These are phyloP conservation scores for Termitomyces sp. DNA, from an alignment of 768 basidiomycete genomes.

Conservation along the genomic window DNA sequence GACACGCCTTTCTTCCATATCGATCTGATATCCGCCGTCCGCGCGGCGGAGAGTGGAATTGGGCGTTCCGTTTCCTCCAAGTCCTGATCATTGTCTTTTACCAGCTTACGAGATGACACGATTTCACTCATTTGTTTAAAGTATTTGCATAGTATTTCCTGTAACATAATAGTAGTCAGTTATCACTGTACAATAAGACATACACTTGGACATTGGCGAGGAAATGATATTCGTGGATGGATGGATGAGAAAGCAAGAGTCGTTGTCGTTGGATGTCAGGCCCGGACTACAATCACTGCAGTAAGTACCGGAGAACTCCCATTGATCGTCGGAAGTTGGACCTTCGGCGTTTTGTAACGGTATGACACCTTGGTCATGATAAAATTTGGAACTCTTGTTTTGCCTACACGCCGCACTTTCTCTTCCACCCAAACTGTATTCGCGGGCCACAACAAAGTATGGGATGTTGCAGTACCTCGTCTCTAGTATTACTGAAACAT, in stretches of 20 bases:
- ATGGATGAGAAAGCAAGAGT: too few relatives aligned
- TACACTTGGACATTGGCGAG: not conserved
- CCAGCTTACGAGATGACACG: not conserved
- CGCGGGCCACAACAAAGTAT: conserved; percentile 43
- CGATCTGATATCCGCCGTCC: conserved; percentile 71
- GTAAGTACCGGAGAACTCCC: too few relatives aligned
- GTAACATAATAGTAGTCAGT: conserved; percentile 12
- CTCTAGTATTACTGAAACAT: not conserved
- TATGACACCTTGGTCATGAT: conserved; percentile 6
- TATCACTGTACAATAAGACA: too few relatives aligned
- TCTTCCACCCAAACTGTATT: conserved; percentile 13
- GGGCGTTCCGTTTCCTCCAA: conserved; percentile 14
- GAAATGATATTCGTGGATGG: too few relatives aligned
- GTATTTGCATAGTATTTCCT: not conserved
- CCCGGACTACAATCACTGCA: not conserved
- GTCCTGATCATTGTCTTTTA: not conserved
- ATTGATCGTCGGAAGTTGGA: too few relatives aligned
- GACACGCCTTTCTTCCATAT: conserved; percentile 91
- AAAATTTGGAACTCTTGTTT: conserved; percentile 6
- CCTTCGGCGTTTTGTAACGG: too few relatives aligned
- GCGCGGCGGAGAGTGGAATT: conserved; percentile 55
- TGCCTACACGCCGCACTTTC: conserved; percentile 16
- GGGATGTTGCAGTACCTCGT: not conserved
- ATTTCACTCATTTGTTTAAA: not conserved
- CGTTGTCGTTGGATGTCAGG: too few relatives aligned